Evolutionary conservation across 139 green algal genomes (phyloP), one percentile per base, ranked within the genome.

Genomic region (Micractinium conductrix): DNA sequence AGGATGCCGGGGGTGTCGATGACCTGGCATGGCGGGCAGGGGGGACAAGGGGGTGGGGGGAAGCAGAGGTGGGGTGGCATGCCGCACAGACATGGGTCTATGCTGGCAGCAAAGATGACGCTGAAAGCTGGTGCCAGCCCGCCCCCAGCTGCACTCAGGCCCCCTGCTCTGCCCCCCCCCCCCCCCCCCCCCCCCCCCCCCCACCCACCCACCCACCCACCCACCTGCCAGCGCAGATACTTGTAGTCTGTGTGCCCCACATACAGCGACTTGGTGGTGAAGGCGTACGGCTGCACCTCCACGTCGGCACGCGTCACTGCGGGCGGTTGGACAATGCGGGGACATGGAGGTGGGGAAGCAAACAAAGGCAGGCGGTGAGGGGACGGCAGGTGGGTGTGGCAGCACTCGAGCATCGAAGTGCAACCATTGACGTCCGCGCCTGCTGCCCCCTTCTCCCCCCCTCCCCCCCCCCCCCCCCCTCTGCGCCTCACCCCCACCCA

Each of bases 1-100:
- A 99, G 92, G 81, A 99, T 98, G 60, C 97, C 97, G 10, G 97
- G 97, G 2, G 97, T 99, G 93, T 99, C 97, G 60, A 99, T 98
- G 37, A 99, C 94, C 89, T 96, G 92, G 71, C 81, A 91, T n/a
- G n/a, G n/a, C 38, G 5, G 42, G 17, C n/a, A 45, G 63, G 38
- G 16, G 10, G 24, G 26, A 30, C 60, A 5, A 30, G 40, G 9
- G 22, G 38, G 26, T 37, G 35, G 1, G 26, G 67, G 67, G 17
- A 9, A 12, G 35, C 67, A 74, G 12, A 75, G 38, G 60, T 33
- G 60, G 60, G 24, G n/a, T n/a, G n/a, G n/a, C n/a, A n/a, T n/a
- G 53, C 53, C 53, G 8, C 24, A 21, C 53, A 4, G 19, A 21
- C 53, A 62, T 10, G 12, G 16, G 48, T 10, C 48, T 16, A 58